Conservation (phyloP, 2,329 filamentous ascomycete species). For the Pestalotiopsis fici region DNA sequence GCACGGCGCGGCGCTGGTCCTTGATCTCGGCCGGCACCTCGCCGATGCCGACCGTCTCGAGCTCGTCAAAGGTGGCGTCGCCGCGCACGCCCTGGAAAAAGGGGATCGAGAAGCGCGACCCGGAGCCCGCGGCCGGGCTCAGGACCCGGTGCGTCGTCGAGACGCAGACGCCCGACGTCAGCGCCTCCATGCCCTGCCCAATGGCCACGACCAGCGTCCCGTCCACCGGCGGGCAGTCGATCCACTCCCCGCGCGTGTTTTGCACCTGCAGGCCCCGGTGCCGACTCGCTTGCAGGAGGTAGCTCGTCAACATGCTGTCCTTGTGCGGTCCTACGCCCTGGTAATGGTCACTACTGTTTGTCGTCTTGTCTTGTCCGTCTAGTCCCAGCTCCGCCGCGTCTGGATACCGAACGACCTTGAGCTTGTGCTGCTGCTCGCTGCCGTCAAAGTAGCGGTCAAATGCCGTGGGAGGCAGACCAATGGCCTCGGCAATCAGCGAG, state of each 20-base stretch:
- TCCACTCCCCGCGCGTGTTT: slow-evolving; percentile 76
- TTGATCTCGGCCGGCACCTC: slow-evolving; percentile 62
- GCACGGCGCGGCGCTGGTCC: slow-evolving; percentile 59
- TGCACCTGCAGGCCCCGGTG: slow-evolving; percentile 82
- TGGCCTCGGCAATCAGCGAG: slow-evolving; percentile 80
- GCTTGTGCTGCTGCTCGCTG: slow-evolving; percentile 73
- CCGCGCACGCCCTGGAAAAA: slow-evolving; percentile 88
- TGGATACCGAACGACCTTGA: slow-evolving; percentile 88
- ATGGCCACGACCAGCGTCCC: slow-evolving; percentile 86
- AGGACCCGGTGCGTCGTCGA: slow-evolving; percentile 82
- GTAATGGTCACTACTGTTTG: slow-evolving; percentile 26
- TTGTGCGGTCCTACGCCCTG: slow-evolving; percentile 79
- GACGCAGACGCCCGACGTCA: slow-evolving; percentile 81
- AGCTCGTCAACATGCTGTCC: slow-evolving; percentile 81
- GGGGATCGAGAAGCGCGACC: slow-evolving; percentile 76
- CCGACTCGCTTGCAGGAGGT: slow-evolving; percentile 76
- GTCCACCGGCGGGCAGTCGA: slow-evolving; percentile 75
- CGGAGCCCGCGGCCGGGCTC: slow-evolving; percentile 68
- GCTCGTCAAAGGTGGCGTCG: slow-evolving; percentile 77
- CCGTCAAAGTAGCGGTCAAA: slow-evolving; percentile 85
- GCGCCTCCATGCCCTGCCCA: slow-evolving; percentile 82
- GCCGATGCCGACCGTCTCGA: slow-evolving; percentile 62
- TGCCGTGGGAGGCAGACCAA: slow-evolving; percentile 67
- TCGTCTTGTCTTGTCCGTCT: slow-evolving; percentile 23
- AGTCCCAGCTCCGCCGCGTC: slow-evolving; percentile 63